These are phyloP conservation scores for Tuber melanosporum DNA, from an alignment of 495 filamentous ascomycete species.

Conservation along the genomic window DNA sequence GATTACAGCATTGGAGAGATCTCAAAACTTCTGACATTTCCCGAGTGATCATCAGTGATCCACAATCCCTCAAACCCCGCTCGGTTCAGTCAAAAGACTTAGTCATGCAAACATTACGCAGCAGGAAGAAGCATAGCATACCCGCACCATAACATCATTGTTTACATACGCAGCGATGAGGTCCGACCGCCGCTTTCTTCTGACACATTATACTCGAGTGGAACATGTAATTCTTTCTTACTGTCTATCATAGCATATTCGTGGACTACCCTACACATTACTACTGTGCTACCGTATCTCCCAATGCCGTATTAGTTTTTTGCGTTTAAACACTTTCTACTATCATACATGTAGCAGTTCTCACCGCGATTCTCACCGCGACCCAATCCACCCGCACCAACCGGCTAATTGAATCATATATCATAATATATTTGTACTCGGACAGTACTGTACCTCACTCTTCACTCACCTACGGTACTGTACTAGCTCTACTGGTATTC, in stretches of 20 bases:
- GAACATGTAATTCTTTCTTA: neutral
- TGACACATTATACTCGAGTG: neutral
- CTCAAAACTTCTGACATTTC: neutral
- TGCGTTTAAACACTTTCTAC: neutral
- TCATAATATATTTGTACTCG: neutral
- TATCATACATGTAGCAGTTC: neutral
- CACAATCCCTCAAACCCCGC: neutral
- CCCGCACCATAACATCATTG: neutral
- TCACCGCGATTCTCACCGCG: neutral
- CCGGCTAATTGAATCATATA: neutral
- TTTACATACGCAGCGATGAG: neutral
- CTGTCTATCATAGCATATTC: neutral
- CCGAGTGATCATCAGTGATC: neutral
- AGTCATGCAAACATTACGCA: neutral
- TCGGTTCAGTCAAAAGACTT: neutral
- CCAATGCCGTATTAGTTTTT: neutral
- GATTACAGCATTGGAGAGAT: neutral
- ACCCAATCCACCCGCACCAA: neutral
- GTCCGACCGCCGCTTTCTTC: neutral
- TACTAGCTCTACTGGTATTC: neutral
- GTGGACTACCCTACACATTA: neutral
- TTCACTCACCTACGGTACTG: neutral
- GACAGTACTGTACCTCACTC: neutral
- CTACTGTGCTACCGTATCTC: neutral
- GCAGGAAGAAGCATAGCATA: neutral